Conservation (phyloP, 2,329 filamentous ascomycete species). For the Penicillium palitans region DNA sequence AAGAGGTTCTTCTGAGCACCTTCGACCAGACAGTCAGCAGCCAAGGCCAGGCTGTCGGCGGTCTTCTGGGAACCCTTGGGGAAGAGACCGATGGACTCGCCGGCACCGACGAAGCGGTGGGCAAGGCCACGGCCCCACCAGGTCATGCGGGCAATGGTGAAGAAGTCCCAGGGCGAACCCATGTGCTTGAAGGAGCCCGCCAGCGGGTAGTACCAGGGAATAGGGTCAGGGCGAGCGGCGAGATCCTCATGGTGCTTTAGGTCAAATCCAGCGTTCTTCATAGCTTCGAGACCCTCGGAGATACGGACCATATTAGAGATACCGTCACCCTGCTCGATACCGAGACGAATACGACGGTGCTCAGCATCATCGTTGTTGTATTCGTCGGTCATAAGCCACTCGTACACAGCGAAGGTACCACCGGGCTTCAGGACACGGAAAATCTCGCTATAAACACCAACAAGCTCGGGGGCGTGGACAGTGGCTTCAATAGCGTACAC, state of each 20-base stretch:
- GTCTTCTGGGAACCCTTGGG: slow-evolving; percentile 89
- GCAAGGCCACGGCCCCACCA: slow-evolving; percentile 73
- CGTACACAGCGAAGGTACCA: slow-evolving; percentile 93
- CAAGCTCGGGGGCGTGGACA: slow-evolving; percentile 85
- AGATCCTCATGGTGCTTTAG: slow-evolving; percentile 83
- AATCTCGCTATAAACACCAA: slow-evolving; percentile 92
- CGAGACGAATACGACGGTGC: slow-evolving; percentile 87
- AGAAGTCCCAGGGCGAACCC: slow-evolving; percentile 73
- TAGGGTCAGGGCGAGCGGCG: slow-evolving; percentile 69
- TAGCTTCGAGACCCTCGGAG: slow-evolving; percentile 75
- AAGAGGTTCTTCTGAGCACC: slow-evolving; percentile 90
- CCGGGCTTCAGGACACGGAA: slow-evolving; percentile 94
- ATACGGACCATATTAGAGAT: slow-evolving; percentile 97
- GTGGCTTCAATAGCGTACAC: slow-evolving; percentile 98
- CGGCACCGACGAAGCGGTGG: slow-evolving; percentile 72
- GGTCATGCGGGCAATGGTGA: slow-evolving; percentile 87
- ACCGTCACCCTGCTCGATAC: slow-evolving; percentile 92
- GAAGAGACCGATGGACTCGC: slow-evolving; percentile 74
- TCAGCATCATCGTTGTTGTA: slow-evolving; percentile 87
- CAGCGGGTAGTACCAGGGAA: slow-evolving; percentile 93
- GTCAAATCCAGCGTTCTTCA: slow-evolving; percentile 84
- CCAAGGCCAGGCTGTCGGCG: slow-evolving; percentile 80
- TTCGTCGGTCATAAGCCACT: slow-evolving; percentile 97
- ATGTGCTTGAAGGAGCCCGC: slow-evolving; percentile 83
- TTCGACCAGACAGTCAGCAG: slow-evolving; percentile 81